Base-by-base conservation (phyloP, 495 filamentous ascomycete genomes). In the Podospora didyma region DNA sequence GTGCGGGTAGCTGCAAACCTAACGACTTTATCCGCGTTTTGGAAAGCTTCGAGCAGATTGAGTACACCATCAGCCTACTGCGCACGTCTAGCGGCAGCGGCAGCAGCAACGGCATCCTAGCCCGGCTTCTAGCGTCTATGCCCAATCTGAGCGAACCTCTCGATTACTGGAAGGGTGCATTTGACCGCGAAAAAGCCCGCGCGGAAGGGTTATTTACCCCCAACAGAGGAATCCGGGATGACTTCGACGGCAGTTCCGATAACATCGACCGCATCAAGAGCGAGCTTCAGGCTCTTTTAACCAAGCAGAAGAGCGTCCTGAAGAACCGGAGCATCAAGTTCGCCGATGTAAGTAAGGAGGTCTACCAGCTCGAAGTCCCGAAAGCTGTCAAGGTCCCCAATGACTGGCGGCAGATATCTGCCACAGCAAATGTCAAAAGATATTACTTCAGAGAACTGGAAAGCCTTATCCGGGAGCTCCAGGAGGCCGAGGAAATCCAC, bases 41-140 rank as follows among this genome's bases (percentile, higher is more conserved):
- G 0, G 92, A 99, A 66, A 95, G 95, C 0, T 99, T 97, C 64
- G 95, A 97, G 72, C 93, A 96, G 69, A 96, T 97, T 17, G 90
- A 96, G 46, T 90, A 92, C 66, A 94, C 89, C 0, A 89, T 96
- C 79, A 82, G 84, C 57, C 79, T 96, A 11, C 80, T 97, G 1
- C 77, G 80, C 24, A 77, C 82, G 14, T 84, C 88, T 65, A 86
- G 85, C 23, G 74, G 75, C 24, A 89, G 87, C 2, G 34, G 34
- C 39, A 42, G 39, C 39, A 42, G 39, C 39, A 85, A 90, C 45
- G 88, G 91, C 16, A 79, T 99, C 3, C 86, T 99, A 48, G 90
- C 90, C 39, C 84, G 90, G 47, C 81, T 99, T n/a, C 84, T 96
- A 24, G 71, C 80, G 0, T 79, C 83, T 2, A 96, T 99, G 90